Conservation (phyloP, 176 grass and related monocot species). For the Pontederia paniculata region DNA sequence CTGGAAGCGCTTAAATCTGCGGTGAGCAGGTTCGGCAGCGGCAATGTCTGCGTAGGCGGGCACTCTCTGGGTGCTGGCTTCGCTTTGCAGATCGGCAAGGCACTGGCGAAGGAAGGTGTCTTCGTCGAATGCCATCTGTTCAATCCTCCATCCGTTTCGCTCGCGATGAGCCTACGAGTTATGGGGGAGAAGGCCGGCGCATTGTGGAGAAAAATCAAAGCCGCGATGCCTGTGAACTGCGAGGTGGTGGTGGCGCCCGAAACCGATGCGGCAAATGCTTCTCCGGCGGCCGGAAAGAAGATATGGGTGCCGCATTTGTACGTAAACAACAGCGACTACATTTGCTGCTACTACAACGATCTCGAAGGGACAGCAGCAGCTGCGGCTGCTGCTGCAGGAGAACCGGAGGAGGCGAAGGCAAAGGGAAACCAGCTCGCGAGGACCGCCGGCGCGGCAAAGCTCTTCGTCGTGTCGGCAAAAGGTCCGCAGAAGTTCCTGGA, state of each 20-base stretch:
- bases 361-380: slow-evolving; percentile 13
- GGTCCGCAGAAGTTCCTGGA: slow-evolving; percentile 69
- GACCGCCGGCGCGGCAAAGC: slow-evolving; percentile 29
- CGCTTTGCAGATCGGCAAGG: slow-evolving; percentile 76
- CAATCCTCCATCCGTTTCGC: slow-evolving; percentile 79
- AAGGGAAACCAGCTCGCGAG: not conserved
- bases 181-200: slow-evolving; percentile 53
- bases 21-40: slow-evolving; percentile 22
- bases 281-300: slow-evolving; percentile 5
- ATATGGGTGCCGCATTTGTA: slow-evolving; percentile 78
- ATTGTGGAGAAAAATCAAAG: slow-evolving; percentile 37
- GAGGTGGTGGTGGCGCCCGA: not conserved
- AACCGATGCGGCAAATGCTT: slow-evolving; percentile 16
- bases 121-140: slow-evolving; percentile 90
- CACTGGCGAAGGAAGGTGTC: slow-evolving; percentile 59
- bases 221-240: slow-evolving; percentile 16
- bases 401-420: slow-evolving; percentile 9
- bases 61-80: slow-evolving; percentile 80
- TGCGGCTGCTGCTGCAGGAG: slow-evolving; percentile 22
- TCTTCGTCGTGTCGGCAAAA: slow-evolving; percentile 44
- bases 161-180: slow-evolving; percentile 52
- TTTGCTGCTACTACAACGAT: slow-evolving; percentile 82
- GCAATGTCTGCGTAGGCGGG: slow-evolving; percentile 44
- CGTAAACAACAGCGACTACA: slow-evolving; percentile 80
- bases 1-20: slow-evolving; percentile 37